These are phyloP conservation scores for Colletotrichum spaethianum DNA, from an alignment of 2,329 filamentous ascomycete species.

Conservation along the genomic window DNA sequence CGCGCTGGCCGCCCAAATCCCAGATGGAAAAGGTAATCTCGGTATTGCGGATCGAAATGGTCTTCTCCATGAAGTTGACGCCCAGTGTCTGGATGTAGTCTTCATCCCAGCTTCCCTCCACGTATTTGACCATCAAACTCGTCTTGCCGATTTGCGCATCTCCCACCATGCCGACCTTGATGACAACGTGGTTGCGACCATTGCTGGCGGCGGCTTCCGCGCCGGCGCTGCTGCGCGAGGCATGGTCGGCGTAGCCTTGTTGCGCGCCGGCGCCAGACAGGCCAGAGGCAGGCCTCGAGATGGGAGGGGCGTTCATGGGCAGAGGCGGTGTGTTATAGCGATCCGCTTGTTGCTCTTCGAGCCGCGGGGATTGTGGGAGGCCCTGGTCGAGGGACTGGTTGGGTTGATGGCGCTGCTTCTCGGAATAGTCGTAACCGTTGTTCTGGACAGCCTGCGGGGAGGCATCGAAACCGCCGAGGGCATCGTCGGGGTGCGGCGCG, in stretches of 20 bases:
- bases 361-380: slow-evolving; percentile 55
- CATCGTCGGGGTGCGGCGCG: slow-evolving; percentile 63
- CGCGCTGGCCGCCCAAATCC: slow-evolving; percentile 97
- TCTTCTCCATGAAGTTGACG: slow-evolving; percentile 99
- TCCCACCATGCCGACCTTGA: slow-evolving; percentile 99
- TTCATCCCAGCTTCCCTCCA: slow-evolving; percentile 99
- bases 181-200: slow-evolving; percentile 84
- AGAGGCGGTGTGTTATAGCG: slow-evolving; percentile 64
- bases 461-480: slow-evolving; percentile 64
- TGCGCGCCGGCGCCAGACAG: slow-evolving; percentile 61
- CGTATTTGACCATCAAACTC: slow-evolving; percentile 99
- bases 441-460: slow-evolving; percentile 56
- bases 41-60: slow-evolving; percentile 98
- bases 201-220: slow-evolving; percentile 53
- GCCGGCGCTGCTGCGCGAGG: slow-evolving; percentile 56
- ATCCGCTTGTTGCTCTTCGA: slow-evolving; percentile 60
- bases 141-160: slow-evolving; percentile 99
- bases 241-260: slow-evolving; percentile 61
- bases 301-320: slow-evolving; percentile 54
- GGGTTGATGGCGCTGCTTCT: slow-evolving; percentile 55
- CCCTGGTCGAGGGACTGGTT: slow-evolving; percentile 67
- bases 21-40: slow-evolving; percentile 99
- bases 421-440: slow-evolving; percentile 52
- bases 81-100: slow-evolving; percentile 99
- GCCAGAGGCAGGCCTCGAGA: slow-evolving; percentile 70